Base-by-base conservation (phyloP, 1,139 yeast genomes). In the Hansenula lynferdii region DNA sequence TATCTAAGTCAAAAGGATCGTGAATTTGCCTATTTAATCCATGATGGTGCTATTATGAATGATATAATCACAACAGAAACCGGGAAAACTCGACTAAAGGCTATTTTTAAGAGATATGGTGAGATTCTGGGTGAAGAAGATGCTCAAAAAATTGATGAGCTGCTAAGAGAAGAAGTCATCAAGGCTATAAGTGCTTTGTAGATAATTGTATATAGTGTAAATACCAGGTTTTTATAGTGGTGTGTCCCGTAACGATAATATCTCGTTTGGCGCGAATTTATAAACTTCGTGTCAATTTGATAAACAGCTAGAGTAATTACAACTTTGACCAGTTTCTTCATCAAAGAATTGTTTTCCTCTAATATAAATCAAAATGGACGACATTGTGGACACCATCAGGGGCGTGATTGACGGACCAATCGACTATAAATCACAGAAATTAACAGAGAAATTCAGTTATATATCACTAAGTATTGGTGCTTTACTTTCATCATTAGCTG, bases 21-120 rank as follows among this genome's bases (percentile, higher is more conserved):
- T 28, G 80, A 77, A 40, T 72, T 83, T 55, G 86, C 87, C 0
- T 67, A 70, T 31, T 69, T 80, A 32, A 60, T 82, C n/a, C 69
- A 72, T 45, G 79, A 76, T 31, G 80, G 78, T 47, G 76, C 82
- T 1, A 53, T 67, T 4, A 69, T 64, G 31, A 70, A 70, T 41
- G 60, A 51, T 10, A 49, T 75, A 2, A 42, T 80, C 1, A 53
- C 54, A 14, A 70, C 69, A 21, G 73, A 69, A 20, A 52, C 55
- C 6, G 82, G 77, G 34, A 57, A 67, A 5, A 62, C 64, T 16
- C 54, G 57, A 21, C 54, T 80, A 8, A 75, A 75, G 47, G 64
- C 61, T 19, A 49, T 68, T 5, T 69, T 81, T 52, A 75, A 75
- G 46, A 62, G 60, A 0, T 82, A 78, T 51, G 86, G 89, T 4